Conservation (phyloP, 1,139 yeast species). For the Spathaspora sp. region DNA sequence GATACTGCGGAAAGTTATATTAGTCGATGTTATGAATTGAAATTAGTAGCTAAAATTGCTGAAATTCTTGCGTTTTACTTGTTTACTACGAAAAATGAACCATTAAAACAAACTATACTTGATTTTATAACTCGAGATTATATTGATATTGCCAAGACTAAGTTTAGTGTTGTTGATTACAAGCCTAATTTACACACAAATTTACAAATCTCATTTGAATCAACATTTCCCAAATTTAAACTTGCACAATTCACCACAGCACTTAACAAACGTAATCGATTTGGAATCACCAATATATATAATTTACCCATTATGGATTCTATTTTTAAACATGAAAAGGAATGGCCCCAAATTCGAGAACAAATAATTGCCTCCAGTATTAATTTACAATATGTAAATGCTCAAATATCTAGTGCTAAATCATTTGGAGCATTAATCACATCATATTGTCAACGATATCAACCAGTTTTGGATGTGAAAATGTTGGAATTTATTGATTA, state of each 20-base stretch:
- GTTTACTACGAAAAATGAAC: constrained; percentile 54
- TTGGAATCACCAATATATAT: constrained; percentile 56
- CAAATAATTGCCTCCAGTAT: constrained; percentile 61
- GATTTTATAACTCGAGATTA: constrained; percentile 42
- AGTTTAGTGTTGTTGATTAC: constrained; percentile 31
- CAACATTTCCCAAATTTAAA: constrained; percentile 46
- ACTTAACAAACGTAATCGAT: constrained; percentile 45
- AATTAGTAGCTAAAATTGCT: constrained; percentile 63
- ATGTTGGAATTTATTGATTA: constrained; percentile 47
- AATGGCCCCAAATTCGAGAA: constrained; percentile 53
- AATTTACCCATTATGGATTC: constrained; percentile 65
- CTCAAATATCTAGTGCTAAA: constrained; percentile 69
- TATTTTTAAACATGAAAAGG: constrained; percentile 43
- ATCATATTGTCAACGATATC: constrained; percentile 51
- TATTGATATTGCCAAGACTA: constrained; percentile 27
- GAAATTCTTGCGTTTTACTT: constrained; percentile 74
- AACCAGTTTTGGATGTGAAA: constrained; percentile 30
- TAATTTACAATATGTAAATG: constrained; percentile 60
- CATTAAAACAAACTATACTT: constrained; percentile 42
- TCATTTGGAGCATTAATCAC: constrained; percentile 79
- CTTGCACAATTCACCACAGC: constrained; percentile 58
- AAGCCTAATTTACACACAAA: constrained; percentile 42
- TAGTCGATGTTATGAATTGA: constrained; percentile 54
- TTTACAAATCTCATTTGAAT: constrained; percentile 35
- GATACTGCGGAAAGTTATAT: constrained; percentile 28